Evolutionary conservation across 2,329 filamentous ascomycete genomes (phyloP), one percentile per base, ranked within the genome.

Genomic region (Xylariaceae sp.): DNA sequence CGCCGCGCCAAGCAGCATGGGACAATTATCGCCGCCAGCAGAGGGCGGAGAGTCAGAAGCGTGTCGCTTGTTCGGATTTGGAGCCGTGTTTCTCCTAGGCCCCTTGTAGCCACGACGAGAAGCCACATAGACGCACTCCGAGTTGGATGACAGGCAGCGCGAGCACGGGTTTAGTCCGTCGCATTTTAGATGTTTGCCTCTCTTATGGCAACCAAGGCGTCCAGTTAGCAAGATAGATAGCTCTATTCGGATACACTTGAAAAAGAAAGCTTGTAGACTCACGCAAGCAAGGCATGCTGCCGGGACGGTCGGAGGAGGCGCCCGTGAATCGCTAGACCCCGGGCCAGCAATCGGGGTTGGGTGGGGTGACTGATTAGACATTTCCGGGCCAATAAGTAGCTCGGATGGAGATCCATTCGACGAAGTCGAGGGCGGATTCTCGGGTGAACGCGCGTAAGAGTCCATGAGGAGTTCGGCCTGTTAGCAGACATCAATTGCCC

Each of bases 51-150:
- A 82, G 23, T 80, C 77, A 19, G 78, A 79, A 20, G 78, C 75
- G 65, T 80, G 79, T 18, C 77, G 76, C 69, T 82, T 84, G 67
- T 79, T 78, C 9, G 76, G 75, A 64, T 77, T 82, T 55, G 52
- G 60, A 44, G 65, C 74, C 72, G 75, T 74, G 60, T 74, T 78
- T 67, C 80, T 81, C n/a, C 82, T 78, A 1, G 83, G 83, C 14
- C 88, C 87, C 72, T 89, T 90, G 75, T 89, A 90, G 26, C 89
- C 89, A 58, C 89, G 83, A 43, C 89, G 85, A 40, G 89, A 91
- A 44, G 88, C 85, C 47, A 90, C 84, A 70, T 91, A 92, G 67
- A 86, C 75, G 71, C 90, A 93, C 46, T 87, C 79, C 18, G 79
- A 75, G 53, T 81, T 81, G 46, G 81, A 80, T 48, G 77, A 73